These are phyloP conservation scores for Aspergillus steynii DNA, from an alignment of 495 filamentous ascomycete genomes.

Conservation along the genomic window DNA sequence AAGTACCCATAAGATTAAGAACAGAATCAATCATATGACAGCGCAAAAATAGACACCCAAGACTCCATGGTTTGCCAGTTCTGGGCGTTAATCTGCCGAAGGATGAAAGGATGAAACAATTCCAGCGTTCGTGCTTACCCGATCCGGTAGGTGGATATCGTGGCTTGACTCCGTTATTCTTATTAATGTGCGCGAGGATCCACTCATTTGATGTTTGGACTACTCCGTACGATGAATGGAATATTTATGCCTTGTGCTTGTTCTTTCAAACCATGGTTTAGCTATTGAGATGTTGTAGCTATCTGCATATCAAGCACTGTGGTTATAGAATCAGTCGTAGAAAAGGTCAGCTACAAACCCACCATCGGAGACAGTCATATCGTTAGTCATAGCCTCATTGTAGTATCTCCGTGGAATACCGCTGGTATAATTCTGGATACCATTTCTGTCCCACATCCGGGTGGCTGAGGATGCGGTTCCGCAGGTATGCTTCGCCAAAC, in stretches of 20 bases:
- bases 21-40: neutral
- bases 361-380: too few species aligned
- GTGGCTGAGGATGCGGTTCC: constrained; percentile 88
- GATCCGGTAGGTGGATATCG: neutral
- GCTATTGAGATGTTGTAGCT: too few species aligned
- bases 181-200: neutral
- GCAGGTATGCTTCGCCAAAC: constrained; percentile 52
- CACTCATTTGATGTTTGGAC: neutral
- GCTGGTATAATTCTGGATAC: constrained; percentile 71
- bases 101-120: neutral
- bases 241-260: too few species aligned
- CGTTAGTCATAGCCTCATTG: neutral
- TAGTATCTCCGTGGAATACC: constrained; percentile 28
- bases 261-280: too few species aligned
- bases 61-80: neutral
- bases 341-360: too few species aligned
- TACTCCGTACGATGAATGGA: too few species aligned
- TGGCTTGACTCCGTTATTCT: neutral
- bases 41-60: neutral
- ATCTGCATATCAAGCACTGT: too few species aligned
- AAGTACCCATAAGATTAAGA: neutral
- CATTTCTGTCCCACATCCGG: constrained; percentile 85
- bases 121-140: neutral
- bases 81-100: neutral
- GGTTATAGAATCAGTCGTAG: too few species aligned